phyloP scores from a whole-genome alignment of 441 rosid species.

The Theobroma grandiflorum region DNA sequence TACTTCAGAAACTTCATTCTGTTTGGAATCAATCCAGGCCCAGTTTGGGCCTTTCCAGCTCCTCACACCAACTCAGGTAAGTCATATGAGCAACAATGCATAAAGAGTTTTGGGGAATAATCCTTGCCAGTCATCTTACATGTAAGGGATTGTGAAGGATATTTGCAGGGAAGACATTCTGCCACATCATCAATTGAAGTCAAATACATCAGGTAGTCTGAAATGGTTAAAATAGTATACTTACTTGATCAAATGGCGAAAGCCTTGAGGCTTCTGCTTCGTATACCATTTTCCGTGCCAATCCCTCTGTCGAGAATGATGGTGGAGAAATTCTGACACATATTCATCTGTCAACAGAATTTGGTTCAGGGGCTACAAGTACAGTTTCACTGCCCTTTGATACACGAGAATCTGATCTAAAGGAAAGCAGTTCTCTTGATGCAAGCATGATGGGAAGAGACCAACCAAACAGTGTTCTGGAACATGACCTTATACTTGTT shows the following conservation, averaged over 20 bases:
- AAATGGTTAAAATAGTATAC: constrained; percentile 9
- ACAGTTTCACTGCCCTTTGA: constrained; percentile 34
- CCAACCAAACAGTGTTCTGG: constrained; percentile 29
- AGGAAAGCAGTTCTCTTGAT: constrained; percentile 29
- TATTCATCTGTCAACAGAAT: constrained; percentile 16
- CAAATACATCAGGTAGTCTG: constrained; percentile 47
- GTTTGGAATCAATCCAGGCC: constrained; percentile 57
- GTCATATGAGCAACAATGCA: background rate
- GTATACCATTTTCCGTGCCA: background rate
- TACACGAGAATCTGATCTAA: constrained; percentile 37
- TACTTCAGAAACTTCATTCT: constrained; percentile 51
- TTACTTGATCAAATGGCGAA: background rate
- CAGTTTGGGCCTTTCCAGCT: constrained; percentile 60
- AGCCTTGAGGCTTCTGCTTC: background rate
- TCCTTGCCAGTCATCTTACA: constrained; percentile 28
- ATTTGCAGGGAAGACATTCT: constrained; percentile 50
- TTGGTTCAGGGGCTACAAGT: constrained; percentile 36
- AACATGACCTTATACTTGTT: constrained; percentile 27
- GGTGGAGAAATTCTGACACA: background rate
- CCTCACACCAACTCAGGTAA: constrained; percentile 51
- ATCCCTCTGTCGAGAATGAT: background rate
- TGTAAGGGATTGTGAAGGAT: constrained; percentile 49
- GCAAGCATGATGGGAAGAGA: constrained; percentile 36
- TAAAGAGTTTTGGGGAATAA: background rate
- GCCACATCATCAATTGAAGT: constrained; percentile 47